phyloP scores from a whole-genome alignment of 257 asterid species.

The Solanum chiquidenum region DNA sequence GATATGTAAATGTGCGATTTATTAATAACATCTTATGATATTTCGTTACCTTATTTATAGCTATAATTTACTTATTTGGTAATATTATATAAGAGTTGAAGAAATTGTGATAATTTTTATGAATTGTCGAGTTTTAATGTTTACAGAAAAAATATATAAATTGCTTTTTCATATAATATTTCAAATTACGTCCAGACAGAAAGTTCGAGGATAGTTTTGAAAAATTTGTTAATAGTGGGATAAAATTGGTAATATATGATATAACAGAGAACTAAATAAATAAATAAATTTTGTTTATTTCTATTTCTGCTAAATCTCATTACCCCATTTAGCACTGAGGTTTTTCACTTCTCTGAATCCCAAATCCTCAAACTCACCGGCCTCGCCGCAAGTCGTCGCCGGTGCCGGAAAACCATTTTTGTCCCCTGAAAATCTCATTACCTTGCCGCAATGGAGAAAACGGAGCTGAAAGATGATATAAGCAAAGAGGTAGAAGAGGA shows the following conservation, averaged over 20 bases:
- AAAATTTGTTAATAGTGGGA: not conserved
- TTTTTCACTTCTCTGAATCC: not conserved
- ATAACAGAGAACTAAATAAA: not conserved
- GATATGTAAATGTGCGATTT: not conserved
- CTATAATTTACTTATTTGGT: too few relatives aligned
- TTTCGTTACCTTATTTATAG: too few relatives aligned
- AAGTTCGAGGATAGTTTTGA: not conserved
- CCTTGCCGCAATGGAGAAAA: not conserved
- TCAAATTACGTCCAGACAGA: not conserved
- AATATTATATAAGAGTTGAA: not conserved
- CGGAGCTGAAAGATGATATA: not conserved
- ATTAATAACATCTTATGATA: too few relatives aligned
- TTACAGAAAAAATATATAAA: too few relatives aligned
- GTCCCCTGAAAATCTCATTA: not conserved
- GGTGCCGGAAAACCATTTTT: not conserved
- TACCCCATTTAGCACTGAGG: not conserved
- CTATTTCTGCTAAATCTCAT: not conserved
- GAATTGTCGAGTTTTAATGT: not conserved
- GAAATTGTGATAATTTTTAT: not conserved
- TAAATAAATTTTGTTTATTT: not conserved
- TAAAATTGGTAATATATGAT: not conserved
- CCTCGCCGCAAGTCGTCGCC: not conserved
- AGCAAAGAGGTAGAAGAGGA: slow-evolving; percentile 14
- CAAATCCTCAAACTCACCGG: not conserved
- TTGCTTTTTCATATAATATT: too few relatives aligned